Percentiles rank a stretch among this genome's conserved stretches.
Evolutionary conservation across 2,329 filamentous ascomycete species (phyloP).

Genomic region (Emergomyces orientalis): DNA sequence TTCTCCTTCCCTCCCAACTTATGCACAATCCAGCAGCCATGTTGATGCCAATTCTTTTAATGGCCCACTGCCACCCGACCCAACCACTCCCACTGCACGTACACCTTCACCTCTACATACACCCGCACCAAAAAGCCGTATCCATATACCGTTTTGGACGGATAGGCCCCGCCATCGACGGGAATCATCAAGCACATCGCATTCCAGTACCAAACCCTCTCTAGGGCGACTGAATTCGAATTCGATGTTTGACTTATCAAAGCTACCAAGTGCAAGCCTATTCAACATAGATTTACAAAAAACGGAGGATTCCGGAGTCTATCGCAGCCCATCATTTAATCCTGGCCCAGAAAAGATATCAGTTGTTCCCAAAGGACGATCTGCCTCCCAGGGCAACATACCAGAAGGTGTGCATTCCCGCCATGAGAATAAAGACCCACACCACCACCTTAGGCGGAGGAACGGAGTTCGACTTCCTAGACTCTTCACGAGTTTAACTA

Average conservation of each 20-base stretch:
- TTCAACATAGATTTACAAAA: not conserved
- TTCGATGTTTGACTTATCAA: slow-evolving; percentile 8
- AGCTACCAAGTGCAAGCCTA: not conserved
- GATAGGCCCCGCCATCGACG: slow-evolving; percentile 1
- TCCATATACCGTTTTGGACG: not conserved
- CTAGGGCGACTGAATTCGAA: not conserved
- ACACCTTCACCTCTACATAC: not conserved
- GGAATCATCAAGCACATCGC: not conserved
- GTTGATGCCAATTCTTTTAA: not conserved
- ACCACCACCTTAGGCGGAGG: slow-evolving; percentile 15
- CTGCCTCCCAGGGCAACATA: slow-evolving; percentile 16
- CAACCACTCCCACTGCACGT: not conserved
- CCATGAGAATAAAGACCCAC: not conserved
- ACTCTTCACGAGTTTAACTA: slow-evolving; percentile 14
- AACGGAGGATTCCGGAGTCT: not conserved
- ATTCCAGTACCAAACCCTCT: not conserved
- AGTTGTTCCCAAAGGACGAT: slow-evolving; percentile 13
- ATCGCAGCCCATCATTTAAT: slow-evolving; percentile 14
- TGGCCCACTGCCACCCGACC: not conserved
- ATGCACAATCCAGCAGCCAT: not conserved
- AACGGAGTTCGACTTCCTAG: slow-evolving; percentile 18
- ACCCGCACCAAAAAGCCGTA: slow-evolving; percentile 4
- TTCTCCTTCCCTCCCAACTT: slow-evolving; percentile 10
- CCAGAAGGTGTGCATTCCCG: slow-evolving; percentile 1
- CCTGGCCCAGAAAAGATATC: slow-evolving; percentile 15